These are phyloP conservation scores for Verticillium albo-atrum DNA, from an alignment of 2,329 filamentous ascomycete genomes.

Conservation along the genomic window DNA sequence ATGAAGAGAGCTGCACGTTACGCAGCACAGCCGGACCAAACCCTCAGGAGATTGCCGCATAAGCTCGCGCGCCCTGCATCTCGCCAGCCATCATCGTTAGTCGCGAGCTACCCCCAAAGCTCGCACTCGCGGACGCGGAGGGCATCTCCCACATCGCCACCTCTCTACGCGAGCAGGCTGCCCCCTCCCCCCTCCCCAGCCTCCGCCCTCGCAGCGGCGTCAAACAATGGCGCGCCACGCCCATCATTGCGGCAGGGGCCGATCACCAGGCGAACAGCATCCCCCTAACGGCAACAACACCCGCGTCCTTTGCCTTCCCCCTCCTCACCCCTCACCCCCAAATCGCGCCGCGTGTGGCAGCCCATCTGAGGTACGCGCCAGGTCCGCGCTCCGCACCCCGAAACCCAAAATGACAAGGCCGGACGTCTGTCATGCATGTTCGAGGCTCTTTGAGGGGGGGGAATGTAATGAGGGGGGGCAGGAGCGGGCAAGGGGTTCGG, in stretches of 20 bases:
- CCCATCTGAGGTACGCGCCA: not conserved
- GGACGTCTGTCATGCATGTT: not conserved
- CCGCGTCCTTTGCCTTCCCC: not conserved
- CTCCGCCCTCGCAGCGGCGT: too few species aligned
- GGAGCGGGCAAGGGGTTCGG: not conserved
- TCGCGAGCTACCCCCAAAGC: not conserved
- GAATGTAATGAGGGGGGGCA: not conserved
- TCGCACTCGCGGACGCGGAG: too few species aligned
- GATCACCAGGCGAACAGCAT: not conserved
- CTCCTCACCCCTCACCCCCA: not conserved
- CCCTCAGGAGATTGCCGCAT: not conserved
- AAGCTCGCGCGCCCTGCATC: not conserved
- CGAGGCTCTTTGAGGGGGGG: not conserved
- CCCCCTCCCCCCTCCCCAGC: not conserved
- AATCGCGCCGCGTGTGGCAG: not conserved
- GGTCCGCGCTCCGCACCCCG: not conserved
- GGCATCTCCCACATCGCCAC: not conserved
- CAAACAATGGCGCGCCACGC: too few species aligned
- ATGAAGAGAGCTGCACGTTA: not conserved
- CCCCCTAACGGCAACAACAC: not conserved
- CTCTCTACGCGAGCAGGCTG: not conserved
- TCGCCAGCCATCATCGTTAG: not conserved
- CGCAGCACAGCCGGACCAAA: not conserved
- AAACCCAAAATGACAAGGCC: not conserved
- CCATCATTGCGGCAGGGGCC: not conserved